Conservation (phyloP, 805 yeast species). For the Suhomyces pyralidae region DNA sequence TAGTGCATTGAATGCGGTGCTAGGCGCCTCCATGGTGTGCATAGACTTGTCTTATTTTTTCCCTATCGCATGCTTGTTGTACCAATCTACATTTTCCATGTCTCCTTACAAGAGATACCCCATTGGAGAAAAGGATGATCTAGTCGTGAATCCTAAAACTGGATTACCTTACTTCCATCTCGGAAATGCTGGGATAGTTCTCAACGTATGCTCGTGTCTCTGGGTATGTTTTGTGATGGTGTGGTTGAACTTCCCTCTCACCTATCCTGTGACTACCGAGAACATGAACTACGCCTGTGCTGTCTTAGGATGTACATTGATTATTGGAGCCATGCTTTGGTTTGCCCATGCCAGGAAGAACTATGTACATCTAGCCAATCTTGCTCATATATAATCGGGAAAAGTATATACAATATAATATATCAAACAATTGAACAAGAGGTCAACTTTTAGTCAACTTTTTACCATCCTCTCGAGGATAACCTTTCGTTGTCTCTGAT, state of each 20-base stretch:
- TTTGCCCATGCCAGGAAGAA: slow-evolving; percentile 12
- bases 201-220: slow-evolving; percentile 28
- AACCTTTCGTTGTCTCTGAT: slow-evolving; percentile 46
- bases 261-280: slow-evolving; percentile 24
- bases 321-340: slow-evolving; percentile 19
- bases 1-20: slow-evolving; percentile 38
- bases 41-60: slow-evolving; percentile 37
- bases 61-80: slow-evolving; percentile 33
- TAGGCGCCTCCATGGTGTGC: slow-evolving; percentile 37
- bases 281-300: slow-evolving; percentile 28
- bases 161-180: slow-evolving; percentile 27
- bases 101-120: slow-evolving; percentile 19
- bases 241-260: slow-evolving; percentile 37
- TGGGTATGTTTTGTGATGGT: slow-evolving; percentile 39
- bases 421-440: not conserved
- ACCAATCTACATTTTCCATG: slow-evolving; percentile 33
- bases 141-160: not conserved
- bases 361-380: slow-evolving; percentile 6
- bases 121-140: not conserved
- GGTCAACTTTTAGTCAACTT: not conserved
- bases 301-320: slow-evolving; percentile 19
- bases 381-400: slow-evolving; percentile 2
- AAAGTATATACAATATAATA: not conserved
- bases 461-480: slow-evolving; percentile 53
- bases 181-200: slow-evolving; percentile 32